Base-by-base conservation (phyloP, 768 basidiomycete genomes). In the Astraeus odoratus region DNA sequence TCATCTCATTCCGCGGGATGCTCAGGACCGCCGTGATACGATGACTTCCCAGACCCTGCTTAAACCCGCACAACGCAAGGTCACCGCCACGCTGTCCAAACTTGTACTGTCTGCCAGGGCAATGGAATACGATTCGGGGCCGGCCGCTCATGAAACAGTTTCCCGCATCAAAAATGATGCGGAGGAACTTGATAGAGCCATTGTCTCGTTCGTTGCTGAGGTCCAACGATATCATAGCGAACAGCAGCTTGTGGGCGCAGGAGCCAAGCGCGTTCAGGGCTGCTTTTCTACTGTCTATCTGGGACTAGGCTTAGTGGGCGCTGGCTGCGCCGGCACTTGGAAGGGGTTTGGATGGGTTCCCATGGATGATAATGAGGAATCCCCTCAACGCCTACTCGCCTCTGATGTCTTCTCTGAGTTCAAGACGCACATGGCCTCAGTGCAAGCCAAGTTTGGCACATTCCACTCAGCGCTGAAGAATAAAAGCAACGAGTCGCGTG, bases 41-140 rank as follows among this genome's bases (percentile, higher is more conserved):
- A 63, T 74, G 9, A 61, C 73, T 12, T 66, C 76, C 1, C 74
- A 78, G 52, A 71, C 80, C 3, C 68, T 83, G 7, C 69, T 91
- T 34, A 91, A 90, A 62, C 83, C 84, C 6, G 80, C 81, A 0
- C 89, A 90, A 46, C 74, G 88, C 42, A 89, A 88, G 55, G 84
- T 95, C 25, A 89, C 90, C 2, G 87, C 90, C 7, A 91, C 90
- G 0, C 70, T 95, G 8, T 93, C 89, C 16, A 85, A 93, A 59
- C 72, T 97, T 23, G 87, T 95, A 24, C 77, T 96, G 3, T 89
- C 86, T 7, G 82, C 89, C n/a, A 83, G 95, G 39, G 91, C 93
- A 0, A 83, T 89, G 66, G 80, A 86, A 55, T 88, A 86, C 49
- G 83, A 89, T 55, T 82, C 84, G 0, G 81, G 80, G 13, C 74